phyloP scores from a whole-genome alignment of 768 basidiomycete species.

The Boletus rex-veris region DNA sequence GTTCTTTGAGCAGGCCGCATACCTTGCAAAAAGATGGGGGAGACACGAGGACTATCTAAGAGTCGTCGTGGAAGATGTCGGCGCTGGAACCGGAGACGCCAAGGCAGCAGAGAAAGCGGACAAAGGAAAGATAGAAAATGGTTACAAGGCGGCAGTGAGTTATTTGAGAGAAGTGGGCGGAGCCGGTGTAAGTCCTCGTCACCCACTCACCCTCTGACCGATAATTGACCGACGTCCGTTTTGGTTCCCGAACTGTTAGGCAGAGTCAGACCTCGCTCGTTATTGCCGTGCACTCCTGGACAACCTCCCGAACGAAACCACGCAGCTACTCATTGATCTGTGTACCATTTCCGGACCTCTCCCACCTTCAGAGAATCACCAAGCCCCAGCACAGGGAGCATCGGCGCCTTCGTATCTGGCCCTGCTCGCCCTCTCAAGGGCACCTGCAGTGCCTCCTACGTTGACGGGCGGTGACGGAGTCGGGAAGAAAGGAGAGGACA shows the following conservation, averaged over 20 bases:
- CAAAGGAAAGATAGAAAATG: slow-evolving; percentile 36
- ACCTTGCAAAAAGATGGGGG: slow-evolving; percentile 88
- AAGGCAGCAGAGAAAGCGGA: slow-evolving; percentile 15
- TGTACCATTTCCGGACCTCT: slow-evolving; percentile 67
- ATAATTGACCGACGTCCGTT: background rate
- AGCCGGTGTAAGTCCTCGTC: slow-evolving; percentile 59
- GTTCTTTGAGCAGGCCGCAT: slow-evolving; percentile 92
- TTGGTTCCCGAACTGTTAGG: slow-evolving; percentile 41
- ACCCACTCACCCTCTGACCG: background rate
- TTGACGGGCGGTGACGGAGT: slow-evolving; percentile 32
- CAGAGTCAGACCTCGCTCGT: slow-evolving; percentile 79
- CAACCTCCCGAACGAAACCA: slow-evolving; percentile 83
- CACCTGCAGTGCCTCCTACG: slow-evolving; percentile 41
- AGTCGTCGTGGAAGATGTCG: slow-evolving; percentile 92
- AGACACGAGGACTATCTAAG: slow-evolving; percentile 90
- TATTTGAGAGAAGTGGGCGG: slow-evolving; percentile 80
- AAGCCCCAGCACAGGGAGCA: slow-evolving; percentile 20
- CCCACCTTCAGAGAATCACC: slow-evolving; percentile 29
- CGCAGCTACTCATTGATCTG: slow-evolving; percentile 85
- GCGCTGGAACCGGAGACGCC: slow-evolving; percentile 19
- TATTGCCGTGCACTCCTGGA: slow-evolving; percentile 87
- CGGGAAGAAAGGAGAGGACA: slow-evolving; percentile 18
- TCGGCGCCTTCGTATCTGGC: slow-evolving; percentile 67
- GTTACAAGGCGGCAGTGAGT: slow-evolving; percentile 69
- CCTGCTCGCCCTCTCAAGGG: slow-evolving; percentile 71